A percentile compares a stretch with the other conserved stretches of the same genome.
Evolutionary conservation across 2,329 filamentous ascomycete species (phyloP).

Genomic region (Clonostachys rosea): DNA sequence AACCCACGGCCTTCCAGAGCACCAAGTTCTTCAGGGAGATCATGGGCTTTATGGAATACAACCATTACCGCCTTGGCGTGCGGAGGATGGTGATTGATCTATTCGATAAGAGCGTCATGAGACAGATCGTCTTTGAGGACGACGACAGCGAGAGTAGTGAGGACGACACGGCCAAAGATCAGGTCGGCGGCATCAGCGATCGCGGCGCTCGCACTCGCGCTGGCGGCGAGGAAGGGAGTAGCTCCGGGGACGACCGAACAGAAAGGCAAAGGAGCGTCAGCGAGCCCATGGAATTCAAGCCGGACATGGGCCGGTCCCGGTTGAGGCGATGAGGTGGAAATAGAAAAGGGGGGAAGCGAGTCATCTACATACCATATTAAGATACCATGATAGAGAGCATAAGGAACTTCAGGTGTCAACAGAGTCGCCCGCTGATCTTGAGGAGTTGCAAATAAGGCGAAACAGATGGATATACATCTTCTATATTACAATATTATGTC

Average conservation of each 20-base stretch:
- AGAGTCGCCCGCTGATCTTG: too few relatives aligned
- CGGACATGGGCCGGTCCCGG: constrained; percentile 23
- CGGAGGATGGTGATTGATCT: constrained; percentile 89
- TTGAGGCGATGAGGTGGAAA: constrained; percentile 15
- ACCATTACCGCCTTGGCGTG: constrained; percentile 83
- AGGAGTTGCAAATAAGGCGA: too few relatives aligned
- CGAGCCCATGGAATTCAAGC: constrained; percentile 28
- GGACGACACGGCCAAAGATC: constrained; percentile 50
- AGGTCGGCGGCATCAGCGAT: not conserved
- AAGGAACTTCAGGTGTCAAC: too few relatives aligned
- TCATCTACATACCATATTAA: not conserved
- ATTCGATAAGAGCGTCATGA: constrained; percentile 86
- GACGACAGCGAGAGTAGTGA: constrained; percentile 47
- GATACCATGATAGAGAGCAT: too few relatives aligned
- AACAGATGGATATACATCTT: too few relatives aligned
- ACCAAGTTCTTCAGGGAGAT: constrained; percentile 79
- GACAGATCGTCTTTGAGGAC: constrained; percentile 73
- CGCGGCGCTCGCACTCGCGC: not conserved
- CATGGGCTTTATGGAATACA: constrained; percentile 78
- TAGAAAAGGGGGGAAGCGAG: not conserved
- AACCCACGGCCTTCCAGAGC: constrained; percentile 70
- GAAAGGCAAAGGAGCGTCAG: constrained; percentile 53
- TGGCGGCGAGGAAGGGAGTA: constrained; percentile 19
- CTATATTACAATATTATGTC: too few relatives aligned
- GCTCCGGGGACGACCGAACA: constrained; percentile 48